Percentiles rank a stretch among this genome's conserved stretches.
These are phyloP conservation scores for Hanseniaspora occidentalis DNA, from an alignment of 805 yeast genomes.

Conservation along the genomic window DNA sequence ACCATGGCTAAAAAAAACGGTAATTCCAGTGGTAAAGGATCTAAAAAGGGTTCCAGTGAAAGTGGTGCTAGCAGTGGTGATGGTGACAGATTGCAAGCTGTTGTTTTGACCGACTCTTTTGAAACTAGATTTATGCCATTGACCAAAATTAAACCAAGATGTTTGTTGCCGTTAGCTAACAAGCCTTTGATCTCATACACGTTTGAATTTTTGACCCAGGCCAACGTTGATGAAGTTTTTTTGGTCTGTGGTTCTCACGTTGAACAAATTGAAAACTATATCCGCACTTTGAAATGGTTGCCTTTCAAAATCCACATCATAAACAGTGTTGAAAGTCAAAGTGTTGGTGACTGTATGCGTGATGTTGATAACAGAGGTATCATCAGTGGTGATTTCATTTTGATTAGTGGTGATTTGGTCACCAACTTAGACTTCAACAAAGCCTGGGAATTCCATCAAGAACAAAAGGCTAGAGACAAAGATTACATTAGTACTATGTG, in stretches of 20 bases:
- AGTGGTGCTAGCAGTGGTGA: conserved; percentile 43
- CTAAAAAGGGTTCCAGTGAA: conserved; percentile 22
- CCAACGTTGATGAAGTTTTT: conserved; percentile 70
- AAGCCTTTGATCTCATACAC: conserved; percentile 93
- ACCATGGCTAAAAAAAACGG: conserved; percentile 21
- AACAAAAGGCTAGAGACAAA: conserved; percentile 60
- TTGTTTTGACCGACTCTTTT: conserved; percentile 88
- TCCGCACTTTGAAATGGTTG: conserved; percentile 50
- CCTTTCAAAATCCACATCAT: conserved; percentile 76
- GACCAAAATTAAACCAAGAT: conserved; percentile 75
- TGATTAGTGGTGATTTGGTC: conserved; percentile 92
- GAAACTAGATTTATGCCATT: conserved; percentile 89
- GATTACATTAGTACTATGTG: conserved; percentile 95
- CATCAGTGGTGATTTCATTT: conserved; percentile 77
- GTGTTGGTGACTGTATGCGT: conserved; percentile 96
- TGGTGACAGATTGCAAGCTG: conserved; percentile 79
- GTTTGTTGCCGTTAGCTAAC: conserved; percentile 83
- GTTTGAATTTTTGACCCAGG: conserved; percentile 80
- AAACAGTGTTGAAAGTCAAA: conserved; percentile 72
- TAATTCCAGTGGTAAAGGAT: conserved; percentile 10
- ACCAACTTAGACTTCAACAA: conserved; percentile 74
- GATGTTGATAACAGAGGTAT: conserved; percentile 86
- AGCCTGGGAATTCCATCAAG: conserved; percentile 61
- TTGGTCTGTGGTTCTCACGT: conserved; percentile 87
- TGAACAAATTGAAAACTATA: conserved; percentile 72